Base-by-base conservation (phyloP, 1,284 basidiomycete species). In the Irpex sp. region DNA sequence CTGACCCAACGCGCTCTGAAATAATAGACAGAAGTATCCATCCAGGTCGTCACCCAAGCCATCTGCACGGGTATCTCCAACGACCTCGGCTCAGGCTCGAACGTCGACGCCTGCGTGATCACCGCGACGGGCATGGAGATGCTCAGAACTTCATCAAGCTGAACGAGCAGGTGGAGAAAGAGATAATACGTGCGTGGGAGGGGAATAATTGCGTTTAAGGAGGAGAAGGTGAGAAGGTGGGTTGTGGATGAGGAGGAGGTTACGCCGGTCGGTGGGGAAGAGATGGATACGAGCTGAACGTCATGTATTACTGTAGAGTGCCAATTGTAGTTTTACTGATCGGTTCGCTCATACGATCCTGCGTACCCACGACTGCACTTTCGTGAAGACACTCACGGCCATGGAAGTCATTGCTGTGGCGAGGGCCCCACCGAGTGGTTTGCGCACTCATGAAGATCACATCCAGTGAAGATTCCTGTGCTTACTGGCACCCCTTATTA, bases 11-110 rank as follows among this genome's bases (percentile, higher is more conserved):
- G 57, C 44, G 21, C 37, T 44, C 26, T 26, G 17, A 36, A n/a
- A 11, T 19, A 59, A 11, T 76, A 96, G 92, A 86, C 92, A 58
- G 82, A 87, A 62, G 91, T 92, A 56, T 97, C 96, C 0, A 86
- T 98, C 63, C 80, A 82, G 19, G 82, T 99, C 9, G 96, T 98
- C 19, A 88, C 90, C 54, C 84, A 87, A 54, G 96, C 97, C 36
- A 91, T 99, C 72, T 89, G 91, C 56, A 91, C 94, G 1, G 97
- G 97, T 85, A 97, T 99, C 75, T 99, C 97, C 84, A 99, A 99
- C 81, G 97, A 99, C 81, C 85, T 99, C 51, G 97, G 97, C 7
- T 98, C 96, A 0, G 97, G 97, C 59, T 96, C 93, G 19, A 99
- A 99, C 75, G 89, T 99, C 70, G 97, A 99, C 75, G 96, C 96